phyloP scores from a whole-genome alignment of 352 stramenopile species.

The Phytophthora sansomeana region DNA sequence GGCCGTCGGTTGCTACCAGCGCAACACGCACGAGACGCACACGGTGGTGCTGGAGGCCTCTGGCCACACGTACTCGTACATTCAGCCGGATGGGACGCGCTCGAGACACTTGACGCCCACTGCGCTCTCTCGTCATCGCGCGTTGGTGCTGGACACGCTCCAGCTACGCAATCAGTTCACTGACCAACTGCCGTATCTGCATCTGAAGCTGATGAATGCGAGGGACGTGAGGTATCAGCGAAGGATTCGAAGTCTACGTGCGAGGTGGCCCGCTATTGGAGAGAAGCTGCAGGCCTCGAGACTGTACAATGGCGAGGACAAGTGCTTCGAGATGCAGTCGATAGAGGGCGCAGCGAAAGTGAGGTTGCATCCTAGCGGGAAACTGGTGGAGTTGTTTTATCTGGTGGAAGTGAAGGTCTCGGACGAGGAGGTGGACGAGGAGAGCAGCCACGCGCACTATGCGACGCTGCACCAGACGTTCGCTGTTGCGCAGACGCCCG shows the following conservation, averaged over 20 bases:
- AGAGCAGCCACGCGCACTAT: constrained; percentile 41
- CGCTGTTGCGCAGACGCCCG: constrained; percentile 33
- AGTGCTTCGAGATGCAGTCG: constrained; percentile 68
- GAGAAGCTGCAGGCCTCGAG: constrained; percentile 32
- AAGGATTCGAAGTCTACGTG: constrained; percentile 22
- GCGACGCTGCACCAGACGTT: constrained; percentile 58
- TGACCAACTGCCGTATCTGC: constrained; percentile 51
- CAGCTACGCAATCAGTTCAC: constrained; percentile 66
- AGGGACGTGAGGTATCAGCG: constrained; percentile 29
- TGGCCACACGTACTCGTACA: constrained; percentile 67
- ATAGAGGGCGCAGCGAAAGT: constrained; percentile 69
- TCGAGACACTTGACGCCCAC: constrained; percentile 71
- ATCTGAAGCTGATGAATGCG: constrained; percentile 30
- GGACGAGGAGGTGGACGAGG: constrained; percentile 23
- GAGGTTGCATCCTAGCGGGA: constrained; percentile 41
- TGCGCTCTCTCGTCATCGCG: constrained; percentile 52
- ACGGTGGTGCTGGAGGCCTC: constrained; percentile 68
- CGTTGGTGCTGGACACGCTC: constrained; percentile 51
- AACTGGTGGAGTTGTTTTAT: constrained; percentile 51
- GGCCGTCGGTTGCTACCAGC: constrained; percentile 54
- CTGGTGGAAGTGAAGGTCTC: constrained; percentile 44
- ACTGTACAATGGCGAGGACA: constrained; percentile 40
- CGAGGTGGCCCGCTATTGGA: constrained; percentile 40
- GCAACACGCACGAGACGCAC: constrained; percentile 58
- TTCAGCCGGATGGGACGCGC: constrained; percentile 51